Base-by-base conservation (phyloP, 257 asterid genomes). In the Capsicum baccatum region DNA sequence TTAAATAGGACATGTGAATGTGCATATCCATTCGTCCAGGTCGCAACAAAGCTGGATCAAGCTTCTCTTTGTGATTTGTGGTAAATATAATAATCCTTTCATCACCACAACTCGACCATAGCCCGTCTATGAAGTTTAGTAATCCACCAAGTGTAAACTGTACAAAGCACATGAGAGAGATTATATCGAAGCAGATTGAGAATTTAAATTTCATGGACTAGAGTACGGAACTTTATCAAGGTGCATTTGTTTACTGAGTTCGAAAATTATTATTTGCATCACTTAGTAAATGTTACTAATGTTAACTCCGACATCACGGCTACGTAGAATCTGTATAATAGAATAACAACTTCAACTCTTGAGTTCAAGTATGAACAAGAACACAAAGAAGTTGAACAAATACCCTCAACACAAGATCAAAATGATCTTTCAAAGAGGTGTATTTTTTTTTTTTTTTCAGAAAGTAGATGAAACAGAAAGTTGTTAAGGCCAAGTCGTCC, bases 11-110 rank as follows among this genome's bases (percentile, higher is more conserved):
- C 97, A 95, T 91, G 86, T 88, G 90, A 14, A 95, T 90, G 91
- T 95, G 97, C 91, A 91, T 84, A 85, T 95, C 97, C 98, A 95
- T 95, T n/a, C 97, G 90, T 21, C 98, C 97, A 0, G 98, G 93
- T 4, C 97, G 92, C 68, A 94, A 85, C 90, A 95, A 76, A 9
- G 98, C 98, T 0, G 98, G 97, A 64, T 93, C 97, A 14, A 94
- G 91, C 80, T 86, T 92, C 21, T 92, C 96, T 80, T 76, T 93
- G 93, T 94, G 79, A 89, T 94, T 94, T 12, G 97, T 93, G 0
- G 97, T 93, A 92, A 94, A 90, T 19, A 92, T 71, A 81, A 93
- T 91, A 81, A 94, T 91, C 4, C 95, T 85, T 79, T 94, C 97
- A 57, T 93, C 98, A 0, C 94, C 97, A 12, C 97, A 91, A 81